phyloP scores from a whole-genome alignment of 2,329 filamentous ascomycete genomes.

The Nemania sp. region DNA sequence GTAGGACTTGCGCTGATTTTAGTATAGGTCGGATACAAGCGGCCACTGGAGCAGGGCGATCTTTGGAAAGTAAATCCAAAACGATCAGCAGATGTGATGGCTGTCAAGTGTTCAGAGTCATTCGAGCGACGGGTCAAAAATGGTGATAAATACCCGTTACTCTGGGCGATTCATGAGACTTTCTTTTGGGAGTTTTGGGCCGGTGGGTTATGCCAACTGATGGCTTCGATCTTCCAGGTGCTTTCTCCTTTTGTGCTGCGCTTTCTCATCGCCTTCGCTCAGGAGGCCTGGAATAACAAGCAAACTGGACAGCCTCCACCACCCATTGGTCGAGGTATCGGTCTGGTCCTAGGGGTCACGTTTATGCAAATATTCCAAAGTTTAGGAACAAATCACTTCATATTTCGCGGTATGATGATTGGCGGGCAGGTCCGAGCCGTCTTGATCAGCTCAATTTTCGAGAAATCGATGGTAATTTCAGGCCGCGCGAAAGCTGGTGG shows the following conservation, averaged over 20 bases:
- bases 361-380: slow-evolving; percentile 84
- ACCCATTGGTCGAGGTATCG: slow-evolving; percentile 73
- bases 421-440: slow-evolving; percentile 82
- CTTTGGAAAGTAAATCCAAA: slow-evolving; percentile 88
- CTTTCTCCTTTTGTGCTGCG: slow-evolving; percentile 83
- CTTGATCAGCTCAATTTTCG: slow-evolving; percentile 84
- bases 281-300: slow-evolving; percentile 73
- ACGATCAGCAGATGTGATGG: slow-evolving; percentile 71
- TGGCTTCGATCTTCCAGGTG: slow-evolving; percentile 75
- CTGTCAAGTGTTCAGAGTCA: slow-evolving; percentile 64
- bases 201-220: slow-evolving; percentile 76
- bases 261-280: slow-evolving; percentile 84
- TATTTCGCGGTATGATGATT: slow-evolving; percentile 89
- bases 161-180: slow-evolving; percentile 83
- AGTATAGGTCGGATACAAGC: slow-evolving; percentile 75
- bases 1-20: slow-evolving; percentile 3
- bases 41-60: slow-evolving; percentile 80
- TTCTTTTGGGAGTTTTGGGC: slow-evolving; percentile 84
- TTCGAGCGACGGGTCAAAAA: slow-evolving; percentile 70
- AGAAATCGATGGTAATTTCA: slow-evolving; percentile 89
- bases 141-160: slow-evolving; percentile 72
- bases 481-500: slow-evolving; percentile 86
- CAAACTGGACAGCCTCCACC: slow-evolving; percentile 58
- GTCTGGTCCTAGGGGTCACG: slow-evolving; percentile 81
- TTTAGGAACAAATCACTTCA: slow-evolving; percentile 83